These are phyloP conservation scores for Tulasnella sp. DNA, from an alignment of 768 basidiomycete genomes.

Conservation along the genomic window DNA sequence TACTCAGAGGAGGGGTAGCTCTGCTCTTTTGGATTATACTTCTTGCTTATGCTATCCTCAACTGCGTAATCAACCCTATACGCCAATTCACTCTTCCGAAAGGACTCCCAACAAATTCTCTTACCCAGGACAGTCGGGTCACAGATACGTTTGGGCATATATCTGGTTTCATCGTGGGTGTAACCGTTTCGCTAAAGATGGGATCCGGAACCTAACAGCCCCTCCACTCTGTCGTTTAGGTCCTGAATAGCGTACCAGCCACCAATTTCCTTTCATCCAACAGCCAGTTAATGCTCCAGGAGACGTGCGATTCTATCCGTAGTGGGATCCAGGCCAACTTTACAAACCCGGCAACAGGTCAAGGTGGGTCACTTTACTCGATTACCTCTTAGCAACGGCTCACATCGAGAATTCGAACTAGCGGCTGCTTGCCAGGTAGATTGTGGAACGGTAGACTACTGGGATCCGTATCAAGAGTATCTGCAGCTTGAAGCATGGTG, in stretches of 20 bases:
- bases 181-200: not conserved
- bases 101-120: not conserved
- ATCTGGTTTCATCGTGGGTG: not conserved
- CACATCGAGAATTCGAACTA: not conserved
- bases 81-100: not conserved
- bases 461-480: not conserved
- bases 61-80: not conserved
- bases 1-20: not conserved
- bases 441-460: not conserved
- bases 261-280: not conserved
- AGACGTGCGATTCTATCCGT: not conserved
- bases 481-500: not conserved
- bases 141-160: not conserved
- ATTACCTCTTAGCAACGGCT: not conserved
- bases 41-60: not conserved
- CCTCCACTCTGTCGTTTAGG: not conserved
- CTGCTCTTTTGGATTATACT: not conserved
- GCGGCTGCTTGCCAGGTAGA: not conserved
- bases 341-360: not conserved
- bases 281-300: not conserved
- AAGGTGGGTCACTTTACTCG: not conserved
- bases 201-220: not conserved
- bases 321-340: not conserved
- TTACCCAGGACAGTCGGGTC: not conserved
- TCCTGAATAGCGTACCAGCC: not conserved